A percentile compares a stretch with the other conserved stretches of the same genome.
phyloP scores from a whole-genome alignment of 371 early-diverging fungal genomes.

The Basidiobolus meristosporus region DNA sequence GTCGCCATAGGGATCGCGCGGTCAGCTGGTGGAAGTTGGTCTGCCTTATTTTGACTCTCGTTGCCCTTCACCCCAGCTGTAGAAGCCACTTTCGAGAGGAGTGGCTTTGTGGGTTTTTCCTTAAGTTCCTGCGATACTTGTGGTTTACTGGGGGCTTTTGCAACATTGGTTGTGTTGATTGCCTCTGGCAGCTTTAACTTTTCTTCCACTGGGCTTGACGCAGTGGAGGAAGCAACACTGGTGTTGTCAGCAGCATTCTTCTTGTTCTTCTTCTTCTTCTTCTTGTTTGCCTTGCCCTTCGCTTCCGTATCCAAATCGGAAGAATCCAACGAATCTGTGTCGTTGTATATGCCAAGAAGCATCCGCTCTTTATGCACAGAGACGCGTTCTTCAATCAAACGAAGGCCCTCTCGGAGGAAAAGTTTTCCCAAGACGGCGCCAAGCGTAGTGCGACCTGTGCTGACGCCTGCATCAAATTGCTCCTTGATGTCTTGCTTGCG shows the following conservation, averaged over 20 bases:
- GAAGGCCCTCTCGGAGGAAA: conserved; percentile 48
- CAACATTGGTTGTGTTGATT: background rate
- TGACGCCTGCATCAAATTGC: conserved; percentile 42
- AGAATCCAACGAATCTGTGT: background rate
- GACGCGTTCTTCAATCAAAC: conserved; percentile 41
- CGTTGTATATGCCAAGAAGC: conserved; percentile 31
- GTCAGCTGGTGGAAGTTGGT: no score
- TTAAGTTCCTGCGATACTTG: conserved; percentile 6
- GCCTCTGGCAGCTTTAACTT: background rate
- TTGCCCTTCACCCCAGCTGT: no score
- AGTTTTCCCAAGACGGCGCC: conserved; percentile 45
- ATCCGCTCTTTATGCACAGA: conserved; percentile 44
- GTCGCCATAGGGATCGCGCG: no score
- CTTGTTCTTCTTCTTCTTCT: conserved; percentile 15
- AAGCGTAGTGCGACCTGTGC: conserved; percentile 40
- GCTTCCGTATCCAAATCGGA: conserved; percentile 7
- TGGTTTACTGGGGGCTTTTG: conserved; percentile 2
- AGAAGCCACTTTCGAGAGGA: no score
- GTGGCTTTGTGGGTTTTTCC: conserved; percentile 2
- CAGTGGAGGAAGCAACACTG: conserved; percentile 2
- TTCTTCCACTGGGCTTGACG: conserved; percentile 1
- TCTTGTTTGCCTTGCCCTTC: conserved; percentile 9
- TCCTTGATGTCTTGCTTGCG: conserved; percentile 7
- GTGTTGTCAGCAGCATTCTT: conserved; percentile 9
- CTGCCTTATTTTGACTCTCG: no score